Evolutionary conservation across 2,329 filamentous ascomycete species (phyloP).

Genomic region (Ramularia collo-cygni): DNA sequence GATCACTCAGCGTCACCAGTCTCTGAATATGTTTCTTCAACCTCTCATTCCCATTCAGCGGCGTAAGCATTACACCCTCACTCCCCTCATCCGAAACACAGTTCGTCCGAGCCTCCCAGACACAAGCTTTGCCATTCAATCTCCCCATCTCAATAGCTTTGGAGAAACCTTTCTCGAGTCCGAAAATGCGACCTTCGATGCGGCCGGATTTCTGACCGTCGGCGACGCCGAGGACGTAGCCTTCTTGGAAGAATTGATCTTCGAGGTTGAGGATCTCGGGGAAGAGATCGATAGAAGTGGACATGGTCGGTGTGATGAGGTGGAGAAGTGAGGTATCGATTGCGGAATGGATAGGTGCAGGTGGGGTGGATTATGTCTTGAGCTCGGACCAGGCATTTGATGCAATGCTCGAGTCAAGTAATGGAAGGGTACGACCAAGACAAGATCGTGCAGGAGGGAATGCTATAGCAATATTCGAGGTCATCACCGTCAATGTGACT

Average conservation of each 20-base stretch:
- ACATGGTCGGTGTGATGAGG: no score
- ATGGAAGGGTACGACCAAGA: no score
- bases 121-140: slow-evolving; percentile 66
- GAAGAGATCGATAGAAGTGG: slow-evolving; percentile 32
- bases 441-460: no score
- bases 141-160: slow-evolving; percentile 79
- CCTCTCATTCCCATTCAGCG: slow-evolving; percentile 47
- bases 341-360: no score
- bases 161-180: slow-evolving; percentile 86
- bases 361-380: no score
- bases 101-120: slow-evolving; percentile 72
- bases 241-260: slow-evolving; percentile 71
- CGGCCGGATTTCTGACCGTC: slow-evolving; percentile 74
- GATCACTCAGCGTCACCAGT: slow-evolving; percentile 72
- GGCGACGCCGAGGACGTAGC: slow-evolving; percentile 64
- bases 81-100: background rate
- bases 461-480: no score
- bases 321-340: no score
- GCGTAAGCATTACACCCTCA: slow-evolving; percentile 1
- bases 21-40: slow-evolving; percentile 69
- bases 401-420: no score
- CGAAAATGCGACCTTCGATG: slow-evolving; percentile 83
- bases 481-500: no score
- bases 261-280: slow-evolving; percentile 54
- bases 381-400: no score